Evolutionary conservation across 1,284 basidiomycete species (phyloP), one percentile per base, ranked within the genome.

Genomic region (Baeospora myosura): DNA sequence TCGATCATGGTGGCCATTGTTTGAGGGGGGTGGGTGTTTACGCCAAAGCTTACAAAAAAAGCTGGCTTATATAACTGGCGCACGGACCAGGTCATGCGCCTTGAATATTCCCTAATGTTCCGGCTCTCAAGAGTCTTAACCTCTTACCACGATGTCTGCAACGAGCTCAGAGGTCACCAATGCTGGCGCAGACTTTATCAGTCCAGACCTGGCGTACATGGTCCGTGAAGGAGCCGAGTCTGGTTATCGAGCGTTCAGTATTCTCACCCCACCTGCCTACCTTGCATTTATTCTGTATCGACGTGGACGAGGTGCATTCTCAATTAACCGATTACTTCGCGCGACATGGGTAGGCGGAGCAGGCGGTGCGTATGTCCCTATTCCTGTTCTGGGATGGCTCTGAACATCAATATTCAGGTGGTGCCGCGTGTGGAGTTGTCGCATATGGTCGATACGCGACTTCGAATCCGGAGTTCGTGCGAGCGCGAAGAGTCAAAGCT

Each of bases 311-410:
- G 56, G 61, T 12, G 66, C 72, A 21, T 61, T 85, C 40, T 71
- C 69, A 8, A 48, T 78, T 24, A 86, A 81, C 50, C 71, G 71
- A 26, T 50, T 80, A 8, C 64, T 87, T 31, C 73, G 81, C 14
- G 74, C 81, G 23, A 81, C 80, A 6, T 87, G 82, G 82, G 49
- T 78, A 5, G 78, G 78, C 28, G 80, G 83, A 25, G 58, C 71
- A 25, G 59, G 61, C 41, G 82, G 82, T 76, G 52, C 14, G 6
- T 33, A 16, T 17, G 23, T n/a, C 5, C 4, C 32, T 24, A 5
- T 6, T 40, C 50, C 20, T 34, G 42, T 12, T 18, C 21, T 16
- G 12, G 2, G 2, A 7, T 23, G 11, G 4, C 14, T 1, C 1
- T 23, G 22, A 34, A 23, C 21, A 11, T 38, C 3, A 10, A 18